Evolutionary conservation across 164 flowering plant species (phyloP).

Genomic region (Annona cherimola): DNA sequence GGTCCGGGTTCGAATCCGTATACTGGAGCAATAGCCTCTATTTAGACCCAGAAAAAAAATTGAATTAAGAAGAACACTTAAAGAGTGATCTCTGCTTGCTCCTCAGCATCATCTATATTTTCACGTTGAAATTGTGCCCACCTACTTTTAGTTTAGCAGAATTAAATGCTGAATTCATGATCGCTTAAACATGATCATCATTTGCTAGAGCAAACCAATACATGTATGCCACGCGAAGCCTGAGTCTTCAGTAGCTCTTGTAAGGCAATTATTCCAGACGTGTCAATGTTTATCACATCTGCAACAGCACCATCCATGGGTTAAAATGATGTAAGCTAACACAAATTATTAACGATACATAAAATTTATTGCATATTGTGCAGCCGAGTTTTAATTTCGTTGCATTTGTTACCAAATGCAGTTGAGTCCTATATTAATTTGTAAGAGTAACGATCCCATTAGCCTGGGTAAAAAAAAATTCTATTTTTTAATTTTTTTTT

Average conservation of each 20-base stretch:
- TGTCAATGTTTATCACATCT: slow-evolving; percentile 64
- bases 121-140: neutral
- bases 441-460: too few relatives aligned
- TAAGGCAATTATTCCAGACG: slow-evolving; percentile 54
- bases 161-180: neutral
- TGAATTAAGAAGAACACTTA: too few relatives aligned
- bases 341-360: neutral
- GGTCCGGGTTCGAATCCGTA: too few relatives aligned
- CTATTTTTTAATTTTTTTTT: too few relatives aligned
- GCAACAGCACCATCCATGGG: neutral
- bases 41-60: too few relatives aligned
- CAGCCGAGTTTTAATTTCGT: too few relatives aligned
- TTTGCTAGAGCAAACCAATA: slow-evolving; percentile 11
- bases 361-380: neutral
- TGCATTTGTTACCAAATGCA: too few relatives aligned
- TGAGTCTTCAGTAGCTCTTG: slow-evolving; percentile 57
- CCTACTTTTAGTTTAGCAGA: neutral
- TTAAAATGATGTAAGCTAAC: neutral
- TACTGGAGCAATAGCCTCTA: too few relatives aligned
- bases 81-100: too few relatives aligned
- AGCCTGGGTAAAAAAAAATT: too few relatives aligned
- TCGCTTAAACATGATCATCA: neutral
- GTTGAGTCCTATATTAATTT: too few relatives aligned
- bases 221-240: slow-evolving; percentile 36
- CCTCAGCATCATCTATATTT: neutral